Percentiles rank a stretch among this genome's conserved stretches.
phyloP scores from a whole-genome alignment of 129 eudicot genomes.

The Apium graveolens region DNA sequence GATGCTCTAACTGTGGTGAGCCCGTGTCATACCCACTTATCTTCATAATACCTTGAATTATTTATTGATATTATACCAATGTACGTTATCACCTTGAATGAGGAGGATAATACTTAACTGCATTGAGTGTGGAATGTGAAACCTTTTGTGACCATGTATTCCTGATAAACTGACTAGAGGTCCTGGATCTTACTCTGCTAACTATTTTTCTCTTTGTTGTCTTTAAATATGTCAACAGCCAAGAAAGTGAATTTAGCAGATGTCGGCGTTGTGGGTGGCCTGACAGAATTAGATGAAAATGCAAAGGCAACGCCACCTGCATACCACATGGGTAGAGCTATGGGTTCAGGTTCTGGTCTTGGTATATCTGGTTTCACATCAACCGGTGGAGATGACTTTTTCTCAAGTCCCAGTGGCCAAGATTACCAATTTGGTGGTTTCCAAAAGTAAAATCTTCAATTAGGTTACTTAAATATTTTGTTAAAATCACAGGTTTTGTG shows the following conservation, averaged over 20 bases:
- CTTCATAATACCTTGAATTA: not conserved
- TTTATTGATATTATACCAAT: not conserved
- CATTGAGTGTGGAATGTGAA: too few relatives aligned
- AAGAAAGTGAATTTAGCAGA: constrained; percentile 85
- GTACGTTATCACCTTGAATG: not conserved
- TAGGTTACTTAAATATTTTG: not conserved
- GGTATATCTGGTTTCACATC: constrained; percentile 46
- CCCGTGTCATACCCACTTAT: not conserved
- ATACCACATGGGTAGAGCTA: constrained; percentile 62
- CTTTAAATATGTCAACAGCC: constrained; percentile 36
- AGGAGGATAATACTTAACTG: too few relatives aligned
- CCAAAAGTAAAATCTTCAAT: constrained; percentile 36
- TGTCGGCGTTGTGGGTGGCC: constrained; percentile 79
- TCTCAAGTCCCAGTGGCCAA: constrained; percentile 41
- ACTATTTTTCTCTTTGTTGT: not conserved
- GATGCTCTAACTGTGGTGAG: not conserved
- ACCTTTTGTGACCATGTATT: not conserved
- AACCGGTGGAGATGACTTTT: constrained; percentile 45
- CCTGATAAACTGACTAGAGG: not conserved
- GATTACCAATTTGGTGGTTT: constrained; percentile 61
- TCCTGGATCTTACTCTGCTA: not conserved
- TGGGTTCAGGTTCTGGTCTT: constrained; percentile 66
- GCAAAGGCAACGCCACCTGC: constrained; percentile 52
- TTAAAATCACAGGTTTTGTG: constrained; percentile 5
- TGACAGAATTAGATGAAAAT: constrained; percentile 55